Evolutionary conservation across 2,329 filamentous ascomycete genomes (phyloP), one percentile per base, ranked within the genome.

Genomic region (Colletotrichum zoysiae): DNA sequence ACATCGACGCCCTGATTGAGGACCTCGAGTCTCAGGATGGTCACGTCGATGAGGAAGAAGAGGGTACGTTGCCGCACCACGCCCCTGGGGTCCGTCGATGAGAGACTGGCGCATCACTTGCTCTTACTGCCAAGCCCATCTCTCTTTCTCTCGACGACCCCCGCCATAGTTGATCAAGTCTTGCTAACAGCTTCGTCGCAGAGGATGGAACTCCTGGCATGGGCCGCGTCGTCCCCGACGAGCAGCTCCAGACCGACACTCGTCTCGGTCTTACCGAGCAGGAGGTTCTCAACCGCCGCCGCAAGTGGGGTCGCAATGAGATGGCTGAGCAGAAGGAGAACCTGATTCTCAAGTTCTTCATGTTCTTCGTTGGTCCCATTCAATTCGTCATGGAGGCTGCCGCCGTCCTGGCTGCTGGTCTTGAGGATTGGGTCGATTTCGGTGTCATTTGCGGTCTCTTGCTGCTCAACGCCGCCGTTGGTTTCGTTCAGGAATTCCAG

Each of bases 281-380:
- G 56, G 92, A 97, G 83, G 93, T 95, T 62, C 74, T 84, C 42
- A 78, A 84, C 62, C 84, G 86, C 62, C 88, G 91, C 71, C 91
- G 89, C 84, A 93, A 93, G 81, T 93, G 87, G 78, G 90, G 89
- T 81, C 86, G 93, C 79, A 97, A 97, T 81, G 91, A 94, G 81
- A 94, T 97, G 93, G 95, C 93, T 84, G 93, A 97, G 84, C 93
- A 95, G 85, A 95, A 94, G 84, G 92, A 95, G 83, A 97, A 95
- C 79, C 78, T 95, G 70, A 83, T 95, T 73, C 87, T 96, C 78
- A 96, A 97, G 86, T 97, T 97, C 83, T 70, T 90, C 78, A 87
- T 88, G 77, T 96, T 93, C 85, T 97, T 97, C 82, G 86, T 96
- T 67, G 95, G 95, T 76, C 95, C 95, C 33, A 95, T 97, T 76